A percentile compares a stretch with the other conserved stretches of the same genome.
Evolutionary conservation across 2,329 filamentous ascomycete genomes (phyloP).

Genomic region (Pseudogymnoascus sp.): DNA sequence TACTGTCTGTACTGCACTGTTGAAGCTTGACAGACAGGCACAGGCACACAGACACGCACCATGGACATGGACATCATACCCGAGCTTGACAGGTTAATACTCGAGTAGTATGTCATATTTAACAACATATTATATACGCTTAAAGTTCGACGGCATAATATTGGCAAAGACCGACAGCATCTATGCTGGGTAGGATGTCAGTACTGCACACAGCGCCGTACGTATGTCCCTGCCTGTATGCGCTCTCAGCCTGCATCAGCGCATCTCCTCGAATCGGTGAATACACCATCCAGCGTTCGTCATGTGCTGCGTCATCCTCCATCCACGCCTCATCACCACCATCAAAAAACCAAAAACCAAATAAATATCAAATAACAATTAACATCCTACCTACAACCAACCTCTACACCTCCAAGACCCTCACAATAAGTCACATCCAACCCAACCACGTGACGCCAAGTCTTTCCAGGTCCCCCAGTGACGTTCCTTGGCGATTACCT

Average conservation of each 20-base stretch:
- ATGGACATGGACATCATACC: too few species aligned
- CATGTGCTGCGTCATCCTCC: not conserved
- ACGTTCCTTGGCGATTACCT: not conserved
- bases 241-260: not conserved
- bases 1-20: not conserved
- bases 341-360: not conserved
- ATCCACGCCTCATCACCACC: not conserved
- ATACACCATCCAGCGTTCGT: not conserved
- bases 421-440: not conserved
- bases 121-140: not conserved
- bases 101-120: not conserved
- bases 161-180: not conserved
- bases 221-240: not conserved
- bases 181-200: not conserved
- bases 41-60: too few species aligned
- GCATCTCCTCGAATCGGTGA: not conserved
- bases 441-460: not conserved
- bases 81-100: not conserved
- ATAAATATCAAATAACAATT: not conserved
- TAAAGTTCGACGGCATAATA: not conserved
- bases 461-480: not conserved
- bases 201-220: not conserved
- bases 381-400: not conserved
- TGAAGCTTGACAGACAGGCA: not conserved
- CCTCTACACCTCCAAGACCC: not conserved